phyloP scores from a whole-genome alignment of 2,329 filamentous ascomycete genomes.

The Neophaeococcomyces mojaviensis region DNA sequence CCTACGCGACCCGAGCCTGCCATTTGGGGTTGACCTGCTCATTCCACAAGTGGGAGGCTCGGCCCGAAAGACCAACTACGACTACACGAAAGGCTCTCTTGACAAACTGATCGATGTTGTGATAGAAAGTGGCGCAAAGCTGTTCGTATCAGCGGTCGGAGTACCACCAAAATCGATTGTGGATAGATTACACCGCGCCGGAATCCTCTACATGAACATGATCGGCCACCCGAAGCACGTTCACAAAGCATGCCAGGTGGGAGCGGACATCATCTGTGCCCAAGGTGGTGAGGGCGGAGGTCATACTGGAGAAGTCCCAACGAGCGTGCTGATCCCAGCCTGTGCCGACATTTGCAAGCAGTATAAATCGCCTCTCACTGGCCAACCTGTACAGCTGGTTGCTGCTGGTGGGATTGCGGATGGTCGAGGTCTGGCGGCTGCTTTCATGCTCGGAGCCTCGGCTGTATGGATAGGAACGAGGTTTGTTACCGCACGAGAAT shows the following conservation, averaged over 20 bases:
- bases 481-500: slow-evolving; percentile 69
- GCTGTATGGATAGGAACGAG: slow-evolving; percentile 82
- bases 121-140: slow-evolving; percentile 62
- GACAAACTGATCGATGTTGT: slow-evolving; percentile 73
- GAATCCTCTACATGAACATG: slow-evolving; percentile 82
- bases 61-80: slow-evolving; percentile 71
- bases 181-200: slow-evolving; percentile 60
- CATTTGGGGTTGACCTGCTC: slow-evolving; percentile 76
- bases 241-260: slow-evolving; percentile 67
- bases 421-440: slow-evolving; percentile 63
- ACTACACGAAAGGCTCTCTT: slow-evolving; percentile 74
- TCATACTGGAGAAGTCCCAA: slow-evolving; percentile 72
- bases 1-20: slow-evolving; percentile 53
- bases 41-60: slow-evolving; percentile 70
- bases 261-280: slow-evolving; percentile 62
- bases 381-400: slow-evolving; percentile 61
- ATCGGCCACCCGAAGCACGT: slow-evolving; percentile 78
- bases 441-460: slow-evolving; percentile 69
- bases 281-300: slow-evolving; percentile 46
- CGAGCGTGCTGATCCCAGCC: slow-evolving; percentile 66
- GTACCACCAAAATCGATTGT: slow-evolving; percentile 64
- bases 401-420: slow-evolving; percentile 74
- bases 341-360: slow-evolving; percentile 66
- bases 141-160: slow-evolving; percentile 75
- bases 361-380: slow-evolving; percentile 59